phyloP scores from a whole-genome alignment of 2,329 filamentous ascomycete species.

The Monilinia fructigena region DNA sequence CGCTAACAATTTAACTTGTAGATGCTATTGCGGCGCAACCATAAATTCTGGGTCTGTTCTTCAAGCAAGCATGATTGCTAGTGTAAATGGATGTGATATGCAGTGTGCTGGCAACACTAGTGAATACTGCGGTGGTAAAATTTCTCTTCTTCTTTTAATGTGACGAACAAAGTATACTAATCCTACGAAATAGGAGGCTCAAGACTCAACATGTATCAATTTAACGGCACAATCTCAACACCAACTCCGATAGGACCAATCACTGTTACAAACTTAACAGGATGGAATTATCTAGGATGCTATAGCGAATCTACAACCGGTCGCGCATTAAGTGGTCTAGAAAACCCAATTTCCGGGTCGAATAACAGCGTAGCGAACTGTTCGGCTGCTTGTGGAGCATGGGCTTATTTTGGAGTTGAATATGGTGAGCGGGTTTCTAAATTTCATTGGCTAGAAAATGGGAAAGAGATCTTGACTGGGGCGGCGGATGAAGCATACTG shows the following conservation, averaged over 20 bases:
- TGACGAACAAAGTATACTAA: background rate
- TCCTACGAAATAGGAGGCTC: background rate
- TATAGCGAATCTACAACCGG: conserved; percentile 28
- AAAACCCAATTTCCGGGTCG: conserved; percentile 20
- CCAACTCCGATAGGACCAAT: conserved; percentile 25
- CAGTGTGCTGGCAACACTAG: conserved; percentile 36
- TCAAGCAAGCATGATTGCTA: conserved; percentile 22
- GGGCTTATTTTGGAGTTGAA: conserved; percentile 43
- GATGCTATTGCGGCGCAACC: conserved; percentile 36
- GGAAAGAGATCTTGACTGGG: background rate
- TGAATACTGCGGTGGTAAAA: conserved; percentile 40
- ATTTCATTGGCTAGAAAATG: too few species aligned
- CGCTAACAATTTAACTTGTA: background rate
- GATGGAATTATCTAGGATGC: conserved; percentile 30
- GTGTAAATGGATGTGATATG: conserved; percentile 32
- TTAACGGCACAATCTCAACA: conserved; percentile 19
- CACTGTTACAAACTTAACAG: conserved; percentile 26
- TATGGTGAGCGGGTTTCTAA: conserved; percentile 33
- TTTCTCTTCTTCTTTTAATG: background rate
- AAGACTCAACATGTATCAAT: conserved; percentile 24
- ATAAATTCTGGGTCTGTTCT: conserved; percentile 26
- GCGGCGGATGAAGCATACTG: background rate
- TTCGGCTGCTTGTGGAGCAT: conserved; percentile 35
- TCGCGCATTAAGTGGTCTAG: conserved; percentile 25
- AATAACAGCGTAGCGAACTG: conserved; percentile 37